These are phyloP conservation scores for Picea glauca DNA, from an alignment of 75 land plant genomes.

Conservation along the genomic window DNA sequence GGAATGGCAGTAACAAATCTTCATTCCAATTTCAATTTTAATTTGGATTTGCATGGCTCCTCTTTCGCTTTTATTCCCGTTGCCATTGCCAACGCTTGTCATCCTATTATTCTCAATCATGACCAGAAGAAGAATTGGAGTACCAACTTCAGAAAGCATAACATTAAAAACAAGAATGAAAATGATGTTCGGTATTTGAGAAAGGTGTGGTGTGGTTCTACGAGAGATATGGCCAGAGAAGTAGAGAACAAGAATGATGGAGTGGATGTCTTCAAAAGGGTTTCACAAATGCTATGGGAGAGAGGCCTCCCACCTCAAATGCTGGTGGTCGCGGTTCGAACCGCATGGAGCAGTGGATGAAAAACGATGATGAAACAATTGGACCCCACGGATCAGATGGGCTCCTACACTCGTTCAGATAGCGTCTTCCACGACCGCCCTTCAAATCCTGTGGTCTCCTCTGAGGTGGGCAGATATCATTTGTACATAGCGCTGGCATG, in stretches of 20 bases:
- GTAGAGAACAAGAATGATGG: background rate
- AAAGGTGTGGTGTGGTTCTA: too few species aligned
- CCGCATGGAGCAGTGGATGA: constrained; percentile 75
- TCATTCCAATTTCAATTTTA: too few species aligned
- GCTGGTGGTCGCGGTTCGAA: constrained; percentile 68
- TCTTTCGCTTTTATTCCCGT: too few species aligned
- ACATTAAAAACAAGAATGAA: too few species aligned
- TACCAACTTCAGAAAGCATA: too few species aligned
- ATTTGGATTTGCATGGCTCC: too few species aligned
- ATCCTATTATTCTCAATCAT: too few species aligned
- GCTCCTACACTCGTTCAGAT: constrained; percentile 35
- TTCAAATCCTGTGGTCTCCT: background rate
- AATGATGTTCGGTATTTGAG: too few species aligned
- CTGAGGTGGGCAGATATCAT: constrained; percentile 38
- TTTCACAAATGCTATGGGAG: constrained; percentile 71
- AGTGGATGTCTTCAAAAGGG: constrained; percentile 27
- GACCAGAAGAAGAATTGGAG: too few species aligned
- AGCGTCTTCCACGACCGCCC: constrained; percentile 37
- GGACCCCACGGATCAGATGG: constrained; percentile 66
- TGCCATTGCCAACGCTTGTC: too few species aligned
- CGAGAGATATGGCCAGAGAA: too few species aligned
- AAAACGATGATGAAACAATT: constrained; percentile 93
- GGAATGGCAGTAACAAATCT: too few species aligned
- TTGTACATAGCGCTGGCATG: constrained; percentile 84
- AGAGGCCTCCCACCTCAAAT: constrained; percentile 68